These are phyloP conservation scores for Penicillium sp. DNA, from an alignment of 2,329 filamentous ascomycete species.

Conservation along the genomic window DNA sequence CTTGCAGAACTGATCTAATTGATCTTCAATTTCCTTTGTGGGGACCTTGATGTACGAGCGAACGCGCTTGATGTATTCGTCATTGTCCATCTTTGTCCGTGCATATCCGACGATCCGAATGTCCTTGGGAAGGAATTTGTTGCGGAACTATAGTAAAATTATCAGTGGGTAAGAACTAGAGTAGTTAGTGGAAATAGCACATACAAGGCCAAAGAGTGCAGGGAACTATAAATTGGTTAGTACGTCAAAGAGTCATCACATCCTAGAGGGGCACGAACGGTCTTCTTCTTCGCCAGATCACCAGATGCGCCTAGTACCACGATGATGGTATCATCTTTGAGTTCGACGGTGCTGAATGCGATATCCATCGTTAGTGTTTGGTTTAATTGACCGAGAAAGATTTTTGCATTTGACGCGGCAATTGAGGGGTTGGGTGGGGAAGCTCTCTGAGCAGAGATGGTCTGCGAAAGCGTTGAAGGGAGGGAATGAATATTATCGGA, in stretches of 20 bases:
- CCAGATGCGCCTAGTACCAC: slow-evolving; percentile 95
- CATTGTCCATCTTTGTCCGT: slow-evolving; percentile 98
- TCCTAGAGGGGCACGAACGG: slow-evolving; percentile 57
- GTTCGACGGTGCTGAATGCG: slow-evolving; percentile 72
- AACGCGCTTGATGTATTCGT: slow-evolving; percentile 90
- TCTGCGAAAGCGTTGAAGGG: neutral
- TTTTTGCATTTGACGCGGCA: slow-evolving; percentile 16
- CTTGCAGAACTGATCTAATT: slow-evolving; percentile 83
- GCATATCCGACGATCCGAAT: slow-evolving; percentile 98
- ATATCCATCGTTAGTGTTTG: slow-evolving; percentile 41
- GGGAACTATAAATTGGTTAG: slow-evolving; percentile 67
- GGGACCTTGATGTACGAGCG: slow-evolving; percentile 99
- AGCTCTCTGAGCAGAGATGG: slow-evolving; percentile 6
- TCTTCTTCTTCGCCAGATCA: slow-evolving; percentile 99
- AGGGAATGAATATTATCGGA: neutral
- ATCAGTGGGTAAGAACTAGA: slow-evolving; percentile 14
- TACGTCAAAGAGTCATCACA: slow-evolving; percentile 7
- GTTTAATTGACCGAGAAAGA: slow-evolving; percentile 12
- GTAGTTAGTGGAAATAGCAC: slow-evolving; percentile 41
- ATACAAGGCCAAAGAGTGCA: slow-evolving; percentile 92
- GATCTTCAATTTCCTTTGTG: slow-evolving; percentile 94
- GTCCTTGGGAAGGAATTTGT: slow-evolving; percentile 96
- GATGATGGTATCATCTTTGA: slow-evolving; percentile 98
- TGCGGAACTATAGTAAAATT: slow-evolving; percentile 70
- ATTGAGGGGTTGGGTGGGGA: slow-evolving; percentile 22